Evolutionary conservation across 2,329 filamentous ascomycete genomes (phyloP), one percentile per base, ranked within the genome.

Genomic region (Aspergillus quadricinctus): DNA sequence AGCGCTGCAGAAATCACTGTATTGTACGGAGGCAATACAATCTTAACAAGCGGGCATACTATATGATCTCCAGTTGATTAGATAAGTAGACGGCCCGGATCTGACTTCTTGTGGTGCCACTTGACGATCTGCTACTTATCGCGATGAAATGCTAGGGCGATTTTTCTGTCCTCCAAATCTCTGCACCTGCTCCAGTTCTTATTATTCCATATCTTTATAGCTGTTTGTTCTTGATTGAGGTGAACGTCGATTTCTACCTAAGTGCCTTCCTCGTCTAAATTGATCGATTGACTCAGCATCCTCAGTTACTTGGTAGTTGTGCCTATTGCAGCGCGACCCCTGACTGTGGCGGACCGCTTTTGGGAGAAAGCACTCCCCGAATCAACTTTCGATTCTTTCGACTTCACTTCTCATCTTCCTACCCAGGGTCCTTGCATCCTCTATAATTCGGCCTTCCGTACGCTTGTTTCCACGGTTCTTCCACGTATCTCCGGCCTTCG

Each of bases 331-430:
- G 55, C 49, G 51, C 50, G 54, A 55, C 60, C 54, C 60, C 58
- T 60, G 56, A 54, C 54, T 57, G 51, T 56, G 55, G 59, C 57
- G 57, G 59, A 49, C 55, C 58, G 45, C 49, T 52, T 50, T 25
- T 29, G 54, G 48, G 27, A 54, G 45, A 48, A 46, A 46, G 21
- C 9, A 14, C 53, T 54, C 49, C 51, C 53, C 23, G 23, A 45
- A 54, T 53, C 40, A 31, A 45, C 50, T 23, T 27, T 43, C 21
- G 48, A 10, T 43, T 21, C 6, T 52, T 49, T 55, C 53, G 29
- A 49, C 53, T 43, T 51, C 53, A 48, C 48, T 27, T 37, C 46
- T 37, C 27, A 23, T 35, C 53, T n/a, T 17, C 48, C 8, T 10
- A 19, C 23, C 10, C 27, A 40, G 50, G 37, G 14, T 45, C 46